These are phyloP conservation scores for Plasmopara halstedii DNA, from an alignment of 352 stramenopile species.

Conservation along the genomic window DNA sequence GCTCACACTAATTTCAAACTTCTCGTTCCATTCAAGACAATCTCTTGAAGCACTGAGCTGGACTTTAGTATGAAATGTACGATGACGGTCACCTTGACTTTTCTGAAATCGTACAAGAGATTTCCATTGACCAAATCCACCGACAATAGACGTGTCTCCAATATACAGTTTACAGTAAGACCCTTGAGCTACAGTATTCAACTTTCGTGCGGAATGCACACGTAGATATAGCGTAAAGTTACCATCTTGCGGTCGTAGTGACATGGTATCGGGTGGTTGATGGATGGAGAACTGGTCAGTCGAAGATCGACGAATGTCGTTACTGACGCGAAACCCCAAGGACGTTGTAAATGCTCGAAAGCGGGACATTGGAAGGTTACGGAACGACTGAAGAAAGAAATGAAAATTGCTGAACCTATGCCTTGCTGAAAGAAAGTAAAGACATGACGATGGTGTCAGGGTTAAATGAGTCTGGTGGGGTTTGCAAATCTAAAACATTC, in stretches of 20 bases:
- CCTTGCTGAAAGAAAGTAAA: too few relatives aligned
- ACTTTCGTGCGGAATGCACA: constrained; percentile 50
- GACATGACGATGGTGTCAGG: too few relatives aligned
- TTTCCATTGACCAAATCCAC: constrained; percentile 21
- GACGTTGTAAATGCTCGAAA: constrained; percentile 20
- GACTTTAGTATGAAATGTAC: constrained; percentile 55
- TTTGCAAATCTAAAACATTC: too few relatives aligned
- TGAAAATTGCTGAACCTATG: too few relatives aligned
- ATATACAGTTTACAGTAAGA: constrained; percentile 74
- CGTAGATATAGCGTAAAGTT: constrained; percentile 56
- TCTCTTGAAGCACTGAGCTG: constrained; percentile 19
- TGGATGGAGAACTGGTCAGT: constrained; percentile 5
- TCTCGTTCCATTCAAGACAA: constrained; percentile 67
- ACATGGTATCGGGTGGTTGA: constrained; percentile 3
- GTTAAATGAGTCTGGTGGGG: too few relatives aligned
- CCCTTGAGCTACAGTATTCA: constrained; percentile 32
- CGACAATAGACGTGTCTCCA: constrained; percentile 40
- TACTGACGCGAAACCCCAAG: constrained; percentile 8
- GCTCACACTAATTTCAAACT: constrained; percentile 53
- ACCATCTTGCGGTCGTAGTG: constrained; percentile 7
- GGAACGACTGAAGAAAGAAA: too few relatives aligned
- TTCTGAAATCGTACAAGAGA: constrained; percentile 8
- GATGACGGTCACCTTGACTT: constrained; percentile 19
- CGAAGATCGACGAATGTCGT: constrained; percentile 1
- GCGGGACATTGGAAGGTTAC: constrained; percentile 3